Evolutionary conservation across 1,139 yeast genomes (phyloP), one percentile per base, ranked within the genome.

Genomic region (Taphrina communis): DNA sequence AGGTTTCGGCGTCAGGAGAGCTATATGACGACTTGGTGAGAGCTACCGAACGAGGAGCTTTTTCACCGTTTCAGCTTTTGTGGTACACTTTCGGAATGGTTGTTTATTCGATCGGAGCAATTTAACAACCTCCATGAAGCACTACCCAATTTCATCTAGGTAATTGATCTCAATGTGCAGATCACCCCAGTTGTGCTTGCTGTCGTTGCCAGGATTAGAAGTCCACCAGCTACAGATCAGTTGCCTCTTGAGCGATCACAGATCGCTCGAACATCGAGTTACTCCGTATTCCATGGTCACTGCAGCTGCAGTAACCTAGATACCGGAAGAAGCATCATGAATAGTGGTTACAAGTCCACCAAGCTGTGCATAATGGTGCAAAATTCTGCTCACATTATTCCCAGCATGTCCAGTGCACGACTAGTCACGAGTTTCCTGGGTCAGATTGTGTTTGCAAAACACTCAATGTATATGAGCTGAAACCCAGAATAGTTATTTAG

Each of bases 121-220:
- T 36, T 65, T 65, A 19, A 69, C 69, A 11, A 70, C 41, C n/a
- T 68, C 35, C 95, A 87, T 72, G 68, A 69, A 71, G 8, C 82
- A 80, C 46, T 80, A 75, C 35, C 97, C 97, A 78, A 94, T 92
- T 77, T 94, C 98, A 79, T 91, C 93, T 73, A 91, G 52, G 97
- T 97, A 38, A 94, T 97, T 74, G 89, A 88, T 3, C 98, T 94
- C 76, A 95, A 83, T 6, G 97, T 96, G 86, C 97, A 91, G 70
- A 94, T 92, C 80, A 95, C 99, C 78, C 90, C 91, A 78, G 93
- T 94, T 5, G 97, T 88, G 79, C 99, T 88, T 50, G 87, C 5
- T 97, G 96, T 77, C 91, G 91, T 71, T 99, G 83, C 80, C 99
- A 94, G 1, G 98, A 99, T 74, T 94, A 73, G 91, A 87, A 70